Percentiles rank a stretch among this genome's conserved stretches.
These are phyloP conservation scores for Fraxinus nigra DNA, from an alignment of 305 asterid genomes.

Conservation along the genomic window DNA sequence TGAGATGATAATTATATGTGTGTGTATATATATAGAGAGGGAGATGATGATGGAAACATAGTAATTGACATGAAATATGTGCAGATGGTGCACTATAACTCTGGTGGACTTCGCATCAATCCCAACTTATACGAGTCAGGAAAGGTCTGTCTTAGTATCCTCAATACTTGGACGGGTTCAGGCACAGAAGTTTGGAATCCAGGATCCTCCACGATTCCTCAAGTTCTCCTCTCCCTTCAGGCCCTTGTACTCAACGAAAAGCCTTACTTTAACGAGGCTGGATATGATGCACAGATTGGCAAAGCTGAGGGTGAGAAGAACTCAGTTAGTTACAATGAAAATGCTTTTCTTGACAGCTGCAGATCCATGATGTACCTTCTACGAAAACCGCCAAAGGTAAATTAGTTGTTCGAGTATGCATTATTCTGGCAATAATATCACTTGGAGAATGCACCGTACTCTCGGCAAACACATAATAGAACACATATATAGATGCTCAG, in stretches of 20 bases:
- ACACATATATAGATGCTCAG: not conserved
- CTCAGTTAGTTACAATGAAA: constrained; percentile 76
- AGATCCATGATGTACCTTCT: constrained; percentile 73
- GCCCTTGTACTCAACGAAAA: constrained; percentile 88
- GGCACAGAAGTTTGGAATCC: constrained; percentile 91
- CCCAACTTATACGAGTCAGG: constrained; percentile 95
- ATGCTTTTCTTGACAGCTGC: constrained; percentile 85
- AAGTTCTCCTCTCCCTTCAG: constrained; percentile 88
- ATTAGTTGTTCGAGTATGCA: not conserved
- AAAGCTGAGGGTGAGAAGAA: constrained; percentile 86
- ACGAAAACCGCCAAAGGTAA: constrained; percentile 86
- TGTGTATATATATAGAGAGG: not conserved
- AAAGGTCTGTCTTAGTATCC: constrained; percentile 80
- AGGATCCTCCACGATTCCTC: constrained; percentile 67
- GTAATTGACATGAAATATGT: constrained; percentile 22
- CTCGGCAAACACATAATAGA: not conserved
- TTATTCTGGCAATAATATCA: not conserved
- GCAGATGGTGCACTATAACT: constrained; percentile 86
- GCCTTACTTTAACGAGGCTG: constrained; percentile 95
- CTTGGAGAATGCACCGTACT: not conserved
- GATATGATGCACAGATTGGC: constrained; percentile 80
- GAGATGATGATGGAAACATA: not conserved
- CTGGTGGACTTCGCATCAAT: constrained; percentile 90
- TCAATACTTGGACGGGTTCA: constrained; percentile 89
- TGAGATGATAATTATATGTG: not conserved